Conservation (phyloP, 345 rosid species). For the Angophora floribunda region DNA sequence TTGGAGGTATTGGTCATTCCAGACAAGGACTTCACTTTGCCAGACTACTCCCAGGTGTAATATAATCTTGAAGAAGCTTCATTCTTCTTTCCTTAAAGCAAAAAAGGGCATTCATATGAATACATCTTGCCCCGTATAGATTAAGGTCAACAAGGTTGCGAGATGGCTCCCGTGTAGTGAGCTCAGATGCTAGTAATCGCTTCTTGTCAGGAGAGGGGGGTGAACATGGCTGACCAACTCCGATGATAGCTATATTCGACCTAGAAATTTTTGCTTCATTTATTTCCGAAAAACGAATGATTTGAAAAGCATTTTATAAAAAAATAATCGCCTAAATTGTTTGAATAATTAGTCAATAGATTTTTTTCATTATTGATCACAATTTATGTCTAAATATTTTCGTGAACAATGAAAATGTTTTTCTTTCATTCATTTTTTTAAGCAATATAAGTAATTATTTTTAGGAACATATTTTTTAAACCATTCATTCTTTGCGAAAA, state of each 20-base stretch:
- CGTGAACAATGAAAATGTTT: neutral
- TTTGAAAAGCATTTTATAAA: too few relatives aligned
- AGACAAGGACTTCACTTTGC: constrained; percentile 4
- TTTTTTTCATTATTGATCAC: neutral
- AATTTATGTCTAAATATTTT: neutral
- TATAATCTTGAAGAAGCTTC: neutral
- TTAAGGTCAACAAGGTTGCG: neutral
- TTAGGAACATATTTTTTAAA: too few relatives aligned
- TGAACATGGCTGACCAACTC: neutral
- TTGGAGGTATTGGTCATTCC: constrained; percentile 12
- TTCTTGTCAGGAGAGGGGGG: neutral
- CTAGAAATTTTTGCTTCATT: too few relatives aligned
- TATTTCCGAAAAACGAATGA: too few relatives aligned
- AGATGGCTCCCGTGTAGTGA: neutral
- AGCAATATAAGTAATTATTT: neutral
- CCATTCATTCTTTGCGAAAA: too few relatives aligned
- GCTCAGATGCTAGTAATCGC: neutral
- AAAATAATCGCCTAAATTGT: neutral
- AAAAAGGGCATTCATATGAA: neutral
- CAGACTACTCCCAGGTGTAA: constrained; percentile 3
- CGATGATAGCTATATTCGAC: neutral
- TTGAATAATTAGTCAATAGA: too few relatives aligned
- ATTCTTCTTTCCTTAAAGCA: neutral
- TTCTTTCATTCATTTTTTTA: too few relatives aligned
- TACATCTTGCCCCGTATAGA: rapidly evolving